Evolutionary conservation across 2,329 filamentous ascomycete species (phyloP), one percentile per base, ranked within the genome.

Genomic region (Fusarium illudens): DNA sequence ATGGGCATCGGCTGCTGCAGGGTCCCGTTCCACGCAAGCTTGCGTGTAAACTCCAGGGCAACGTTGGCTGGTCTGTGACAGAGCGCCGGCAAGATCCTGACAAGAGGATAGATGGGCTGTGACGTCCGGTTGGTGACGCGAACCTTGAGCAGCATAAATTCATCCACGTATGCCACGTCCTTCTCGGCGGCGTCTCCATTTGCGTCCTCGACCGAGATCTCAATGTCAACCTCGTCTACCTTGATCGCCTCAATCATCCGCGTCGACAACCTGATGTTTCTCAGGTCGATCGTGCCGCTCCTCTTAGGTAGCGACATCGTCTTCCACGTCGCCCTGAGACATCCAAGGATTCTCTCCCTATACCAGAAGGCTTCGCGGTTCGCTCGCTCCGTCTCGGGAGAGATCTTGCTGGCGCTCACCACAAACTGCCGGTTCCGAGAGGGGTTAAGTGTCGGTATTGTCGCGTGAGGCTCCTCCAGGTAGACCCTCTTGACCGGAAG

Each of bases 291-390:
- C 2, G 83, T 83, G 3, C 94, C 94, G 46, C 82, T 80, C 36
- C 90, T 85, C 46, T 80, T 77, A 0, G 83, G 81, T 2, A 82
- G 81, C 2, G 83, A 82, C 2, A 71, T 82, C 0, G 87, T 88
- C 58, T 83, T 87, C 94, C 94, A 97, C 0, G 84, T 87, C 0
- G 90, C 93, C 25, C 84, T 84, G 10, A 97, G 80, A 39, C 84
- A 83, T 62, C 91, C 89, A 4, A 97, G 84, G 2, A 97, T 85
- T 74, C 88, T 89, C 77, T 97, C 92, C 15, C 94, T 88, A 77
- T 93, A 97, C 94, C 94, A 97, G 77, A 97, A 97, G 0, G 90
- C 89, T 79, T 97, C 93, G 53, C 94, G 86, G 63, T 86, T 91
- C 12, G 89, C 87, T 32, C 92, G 87, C 79, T 97, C 94, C 42